A percentile compares a stretch with the other conserved stretches of the same genome.
phyloP scores from a whole-genome alignment of 331 rosid genomes.

The Quercus phellos region DNA sequence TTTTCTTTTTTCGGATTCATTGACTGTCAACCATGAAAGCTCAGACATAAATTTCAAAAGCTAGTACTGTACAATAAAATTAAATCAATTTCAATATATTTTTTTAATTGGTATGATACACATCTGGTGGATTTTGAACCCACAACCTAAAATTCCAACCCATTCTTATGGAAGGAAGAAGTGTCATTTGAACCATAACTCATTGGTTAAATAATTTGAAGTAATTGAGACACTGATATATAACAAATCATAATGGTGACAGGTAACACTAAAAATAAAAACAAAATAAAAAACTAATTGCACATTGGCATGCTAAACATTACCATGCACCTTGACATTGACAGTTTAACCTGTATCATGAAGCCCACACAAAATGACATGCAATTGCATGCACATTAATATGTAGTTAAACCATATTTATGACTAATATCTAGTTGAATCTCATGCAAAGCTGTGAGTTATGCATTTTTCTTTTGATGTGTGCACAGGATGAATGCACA shows the following conservation, averaged over 20 bases:
- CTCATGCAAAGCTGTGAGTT: neutral
- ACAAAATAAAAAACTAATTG: neutral
- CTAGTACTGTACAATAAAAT: neutral
- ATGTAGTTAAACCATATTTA: neutral
- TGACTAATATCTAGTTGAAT: neutral
- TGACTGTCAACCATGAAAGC: neutral
- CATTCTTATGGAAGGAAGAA: no score
- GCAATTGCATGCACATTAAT: neutral
- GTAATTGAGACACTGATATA: neutral
- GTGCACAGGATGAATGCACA: no score
- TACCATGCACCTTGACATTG: neutral
- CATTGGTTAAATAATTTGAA: neutral
- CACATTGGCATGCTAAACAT: neutral
- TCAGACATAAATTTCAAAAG: slow-evolving; percentile 2
- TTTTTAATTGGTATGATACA: no score
- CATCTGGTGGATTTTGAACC: no score
- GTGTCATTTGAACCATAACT: no score
- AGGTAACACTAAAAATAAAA: neutral
- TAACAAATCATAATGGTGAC: neutral
- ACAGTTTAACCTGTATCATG: neutral
- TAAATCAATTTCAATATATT: neutral
- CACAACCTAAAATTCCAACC: no score
- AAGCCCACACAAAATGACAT: neutral
- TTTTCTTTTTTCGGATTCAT: neutral
- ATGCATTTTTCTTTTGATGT: neutral